Evolutionary conservation across 176 grass and related monocot species (phyloP).

Genomic region (Carex kokanica): DNA sequence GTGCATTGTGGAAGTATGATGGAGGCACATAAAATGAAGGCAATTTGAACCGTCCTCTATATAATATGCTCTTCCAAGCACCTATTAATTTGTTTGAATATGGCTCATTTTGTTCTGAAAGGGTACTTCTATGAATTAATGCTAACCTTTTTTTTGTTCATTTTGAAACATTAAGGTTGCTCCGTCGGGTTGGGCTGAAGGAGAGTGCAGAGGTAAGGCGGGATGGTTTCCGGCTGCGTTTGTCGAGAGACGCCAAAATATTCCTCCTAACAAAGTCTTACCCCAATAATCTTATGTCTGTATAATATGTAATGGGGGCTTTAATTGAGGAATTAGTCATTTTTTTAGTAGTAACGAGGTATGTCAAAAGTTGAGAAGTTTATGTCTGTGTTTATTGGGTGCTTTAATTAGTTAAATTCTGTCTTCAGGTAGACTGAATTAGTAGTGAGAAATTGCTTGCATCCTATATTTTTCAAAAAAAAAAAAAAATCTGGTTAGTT

Average conservation of each 20-base stretch:
- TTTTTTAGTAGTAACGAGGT: not conserved
- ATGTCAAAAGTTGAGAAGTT: not conserved
- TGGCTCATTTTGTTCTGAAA: not conserved
- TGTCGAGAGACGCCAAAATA: constrained; percentile 75
- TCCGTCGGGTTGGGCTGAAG: constrained; percentile 82
- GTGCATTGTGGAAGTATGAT: too few species aligned
- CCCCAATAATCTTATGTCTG: constrained; percentile 30
- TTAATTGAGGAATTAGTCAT: not conserved
- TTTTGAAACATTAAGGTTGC: constrained; percentile 46
- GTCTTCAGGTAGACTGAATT: not conserved
- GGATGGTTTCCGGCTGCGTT: constrained; percentile 84
- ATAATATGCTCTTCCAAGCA: too few species aligned
- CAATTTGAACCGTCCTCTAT: too few species aligned
- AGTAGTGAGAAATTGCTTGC: not conserved
- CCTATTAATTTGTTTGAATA: not conserved
- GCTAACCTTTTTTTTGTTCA: not conserved
- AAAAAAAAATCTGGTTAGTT: not conserved
- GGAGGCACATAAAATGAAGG: too few species aligned
- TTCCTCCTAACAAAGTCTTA: constrained; percentile 80
- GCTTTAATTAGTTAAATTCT: not conserved
- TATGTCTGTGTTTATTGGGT: not conserved
- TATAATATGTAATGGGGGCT: not conserved
- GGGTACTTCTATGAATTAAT: not conserved
- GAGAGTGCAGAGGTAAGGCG: constrained; percentile 82
- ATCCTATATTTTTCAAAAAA: not conserved